Percentiles rank a stretch among this genome's conserved stretches.
phyloP scores from a whole-genome alignment of 1,284 basidiomycete species.

The Waitea zeae region DNA sequence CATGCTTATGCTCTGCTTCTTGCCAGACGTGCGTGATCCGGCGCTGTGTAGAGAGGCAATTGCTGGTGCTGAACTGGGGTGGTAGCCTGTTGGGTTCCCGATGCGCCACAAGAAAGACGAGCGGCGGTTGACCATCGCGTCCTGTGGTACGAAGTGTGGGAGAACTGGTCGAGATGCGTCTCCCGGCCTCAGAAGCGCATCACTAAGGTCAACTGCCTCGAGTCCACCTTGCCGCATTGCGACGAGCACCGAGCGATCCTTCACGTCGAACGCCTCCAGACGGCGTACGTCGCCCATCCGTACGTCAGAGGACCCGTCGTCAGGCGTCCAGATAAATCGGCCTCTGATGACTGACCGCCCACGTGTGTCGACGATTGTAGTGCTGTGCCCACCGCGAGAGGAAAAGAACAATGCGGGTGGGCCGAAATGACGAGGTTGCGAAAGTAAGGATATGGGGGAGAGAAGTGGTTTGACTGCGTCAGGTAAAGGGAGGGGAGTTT shows the following conservation, averaged over 20 bases:
- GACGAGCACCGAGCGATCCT: conserved; percentile 54
- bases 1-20: conserved; percentile 34
- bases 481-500: conserved; percentile 7
- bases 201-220: conserved; percentile 59
- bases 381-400: conserved; percentile 70
- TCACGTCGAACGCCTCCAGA: conserved; percentile 59
- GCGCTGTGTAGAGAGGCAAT: background rate
- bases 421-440: conserved; percentile 67
- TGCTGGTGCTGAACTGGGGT: conserved; percentile 5
- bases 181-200: conserved; percentile 57
- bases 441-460: conserved; percentile 60
- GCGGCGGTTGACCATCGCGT: conserved; percentile 44
- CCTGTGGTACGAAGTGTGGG: conserved; percentile 45
- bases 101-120: conserved; percentile 65
- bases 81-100: conserved; percentile 39
- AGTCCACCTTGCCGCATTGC: conserved; percentile 71
- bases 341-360: conserved; percentile 69
- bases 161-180: conserved; percentile 53
- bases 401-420: conserved; percentile 79
- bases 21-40: conserved; percentile 11
- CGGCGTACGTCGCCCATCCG: conserved; percentile 66
- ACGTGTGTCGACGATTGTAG: conserved; percentile 67
- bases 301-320: conserved; percentile 17
- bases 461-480: conserved; percentile 42
- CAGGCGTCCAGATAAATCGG: conserved; percentile 53